These are phyloP conservation scores for Fusarium guadeloupense DNA, from an alignment of 2,329 filamentous ascomycete genomes.

Conservation along the genomic window DNA sequence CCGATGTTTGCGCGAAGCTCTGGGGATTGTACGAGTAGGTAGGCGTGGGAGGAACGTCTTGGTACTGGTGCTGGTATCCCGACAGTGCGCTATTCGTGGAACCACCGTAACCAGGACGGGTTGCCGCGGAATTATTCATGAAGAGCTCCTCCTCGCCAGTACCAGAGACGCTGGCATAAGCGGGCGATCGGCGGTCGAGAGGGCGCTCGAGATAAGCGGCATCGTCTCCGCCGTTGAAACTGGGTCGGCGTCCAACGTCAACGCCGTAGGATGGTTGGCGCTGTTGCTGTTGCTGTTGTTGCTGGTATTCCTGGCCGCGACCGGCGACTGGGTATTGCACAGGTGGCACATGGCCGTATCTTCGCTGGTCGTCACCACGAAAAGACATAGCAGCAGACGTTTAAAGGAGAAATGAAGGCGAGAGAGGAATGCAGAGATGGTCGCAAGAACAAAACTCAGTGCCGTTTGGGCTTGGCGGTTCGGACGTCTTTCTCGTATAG, in stretches of 20 bases:
- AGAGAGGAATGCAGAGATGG: slow-evolving; percentile 15
- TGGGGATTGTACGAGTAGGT: slow-evolving; percentile 75
- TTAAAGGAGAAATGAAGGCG: slow-evolving; percentile 6
- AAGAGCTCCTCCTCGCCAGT: slow-evolving; percentile 69
- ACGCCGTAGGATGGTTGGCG: slow-evolving; percentile 49
- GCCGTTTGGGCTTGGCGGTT: slow-evolving; percentile 40
- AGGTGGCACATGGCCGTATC: slow-evolving; percentile 73
- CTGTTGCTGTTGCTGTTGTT: slow-evolving; percentile 47
- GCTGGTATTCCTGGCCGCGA: slow-evolving; percentile 46
- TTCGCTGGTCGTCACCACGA: slow-evolving; percentile 68
- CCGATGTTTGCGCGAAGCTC: slow-evolving; percentile 58
- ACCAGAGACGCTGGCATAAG: slow-evolving; percentile 29
- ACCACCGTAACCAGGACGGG: slow-evolving; percentile 53
- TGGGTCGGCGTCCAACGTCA: slow-evolving; percentile 63
- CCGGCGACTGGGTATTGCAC: slow-evolving; percentile 68
- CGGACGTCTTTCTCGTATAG: slow-evolving; percentile 41
- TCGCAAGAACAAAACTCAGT: slow-evolving; percentile 27
- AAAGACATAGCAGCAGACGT: slow-evolving; percentile 64
- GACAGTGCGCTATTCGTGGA: slow-evolving; percentile 58
- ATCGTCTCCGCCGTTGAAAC: slow-evolving; percentile 82
- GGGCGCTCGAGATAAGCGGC: slow-evolving; percentile 59
- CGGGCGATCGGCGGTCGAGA: slow-evolving; percentile 35
- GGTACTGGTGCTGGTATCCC: slow-evolving; percentile 63
- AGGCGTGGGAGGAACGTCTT: slow-evolving; percentile 57
- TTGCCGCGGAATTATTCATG: slow-evolving; percentile 57